Base-by-base conservation (phyloP, 2,329 filamentous ascomycete genomes). In the Fusarium protoensiforme region DNA sequence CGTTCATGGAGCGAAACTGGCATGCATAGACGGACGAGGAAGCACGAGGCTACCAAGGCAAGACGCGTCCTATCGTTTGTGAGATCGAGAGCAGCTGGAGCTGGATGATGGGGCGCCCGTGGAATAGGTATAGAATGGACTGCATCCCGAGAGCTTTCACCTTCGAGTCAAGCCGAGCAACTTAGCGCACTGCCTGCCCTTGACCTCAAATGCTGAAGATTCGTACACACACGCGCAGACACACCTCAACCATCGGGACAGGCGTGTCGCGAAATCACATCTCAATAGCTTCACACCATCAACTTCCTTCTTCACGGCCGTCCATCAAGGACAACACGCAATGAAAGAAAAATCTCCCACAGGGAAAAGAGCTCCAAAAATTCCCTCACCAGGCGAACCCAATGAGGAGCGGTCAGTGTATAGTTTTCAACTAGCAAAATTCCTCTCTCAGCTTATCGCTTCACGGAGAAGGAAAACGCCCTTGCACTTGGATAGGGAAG, bases 401-500 rank as follows among this genome's bases (percentile, higher is more conserved):
- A 89, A 88, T 85, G 83, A 87, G 85, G 85, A 93, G 91, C 86
- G 85, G 91, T 93, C 91, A 90, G 85, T 87, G 80, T 88, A 89
- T 93, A 93, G 92, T 93, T 93, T 93, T 93, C 92, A 93, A 93
- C 91, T 92, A 93, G 92, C 92, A 93, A 93, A 93, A 92, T 91
- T 93, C 92, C 90, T 93, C 91, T 93, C 91, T 92, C 91, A 83
- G 83, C 83, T 83, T 88, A 91, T 90, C 88, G 90, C 90, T 90
- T 93, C 83, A 84, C 81, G 82, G 83, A 84, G 82, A 84, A 84
- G 82, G 83, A 84, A 84, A 91, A 91, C 88, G 91, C 92, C 91
- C 91, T 84, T 90, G 90, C 90, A 91, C 89, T 87, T 78, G 85
- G 87, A 89, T 88, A 83, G 81, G 77, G 84, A 84, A 71, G 81